Base-by-base conservation (phyloP, 164 flowering plant genomes). In the Litsea cubeba region DNA sequence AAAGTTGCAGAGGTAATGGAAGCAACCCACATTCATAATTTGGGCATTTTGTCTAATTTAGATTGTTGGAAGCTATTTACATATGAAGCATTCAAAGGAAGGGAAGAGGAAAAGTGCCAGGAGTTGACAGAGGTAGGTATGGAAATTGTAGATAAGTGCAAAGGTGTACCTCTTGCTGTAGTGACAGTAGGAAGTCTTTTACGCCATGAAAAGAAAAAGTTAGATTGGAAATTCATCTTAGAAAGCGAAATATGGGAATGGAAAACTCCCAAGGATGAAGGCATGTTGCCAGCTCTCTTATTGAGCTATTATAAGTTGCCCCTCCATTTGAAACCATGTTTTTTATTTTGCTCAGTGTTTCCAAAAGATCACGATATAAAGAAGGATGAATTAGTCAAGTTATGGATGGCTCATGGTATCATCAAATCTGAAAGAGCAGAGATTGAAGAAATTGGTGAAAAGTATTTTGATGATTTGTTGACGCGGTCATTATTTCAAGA, bases 241-340 rank as follows among this genome's bases (percentile, higher is more conserved):
- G 58, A 51, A 51, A 51, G 58, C 3, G 12, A 51, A 12, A 51
- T 51, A 12, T 51, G 40, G 40, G 40, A 32, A 32, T 32, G 58
- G 58, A 51, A 12, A 18, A 18, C 3, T 3, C 18, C 3, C 5
- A 4, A 18, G 15, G 58, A 46, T 1, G 15, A 46, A 3, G 25
- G 74, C 10, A 50, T 54, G 18, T 66, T 71, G 2, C 68, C 74
- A 3, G 40, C 40, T 32, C 35, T 78, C 32, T 23, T 20, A 40
- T 26, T 78, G 71, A 63, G 74, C 46, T 70, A 70, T 49, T 6
- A 57, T 8, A 23, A 74, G 24, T 46, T 78, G 23, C 68, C 77
- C 18, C 26, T 54, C n/a, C 60, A 30, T 68, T 49, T 77, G 30
- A 77, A 24, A 25, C 64, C 14, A 30, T 71, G 74, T n/a, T 24